Evolutionary conservation across 768 basidiomycete species (phyloP), one percentile per base, ranked within the genome.

Genomic region (Wakefieldia striispora): DNA sequence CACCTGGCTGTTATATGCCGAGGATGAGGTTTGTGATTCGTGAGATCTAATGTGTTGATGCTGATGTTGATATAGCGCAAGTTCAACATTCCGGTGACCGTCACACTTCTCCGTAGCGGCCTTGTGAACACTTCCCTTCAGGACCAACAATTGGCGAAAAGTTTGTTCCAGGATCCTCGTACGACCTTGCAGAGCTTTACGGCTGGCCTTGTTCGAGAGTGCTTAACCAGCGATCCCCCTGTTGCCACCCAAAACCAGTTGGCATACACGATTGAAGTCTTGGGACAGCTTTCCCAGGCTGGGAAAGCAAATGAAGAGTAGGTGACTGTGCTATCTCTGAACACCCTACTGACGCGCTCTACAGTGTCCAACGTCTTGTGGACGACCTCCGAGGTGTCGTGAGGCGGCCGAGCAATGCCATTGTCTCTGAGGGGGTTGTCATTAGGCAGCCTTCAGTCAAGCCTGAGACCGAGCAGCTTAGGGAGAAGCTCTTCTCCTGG

Each of bases 1-100:
- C 43, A 90, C 89, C 2, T 99, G 97, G 97, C 74, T 99, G 41
- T 72, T 97, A 39, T 97, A 93, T 64, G 91, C 97, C 4, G 95
- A 98, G 64, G 97, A 99, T 64, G 91, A 95, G 74, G 93, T 94
- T 48, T 48, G 82, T 73, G 6, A 11, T 39, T 29, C 21, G 16
- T 56, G 12, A 17, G 23, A 13, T 29, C 35, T 19, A 16, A 31
- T 46, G 37, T 41, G 33, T 31, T 38, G 34, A 23, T 51, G 1
- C 46, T 58, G 34, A 57, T 40, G 37, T 46, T 53, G 14, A 27
- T 49, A 41, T 59, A 95, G 91, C 91, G 97, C 60, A 99, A 99
- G 72, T 88, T 90, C 71, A 97, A 97, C 63, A 85, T 98, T 11
- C 82, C 93, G 11, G 95, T 97, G 56, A 97, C 94, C 0, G 83